phyloP scores from a whole-genome alignment of 2,329 filamentous ascomycete genomes.

The Pestalotiopsis sp. region DNA sequence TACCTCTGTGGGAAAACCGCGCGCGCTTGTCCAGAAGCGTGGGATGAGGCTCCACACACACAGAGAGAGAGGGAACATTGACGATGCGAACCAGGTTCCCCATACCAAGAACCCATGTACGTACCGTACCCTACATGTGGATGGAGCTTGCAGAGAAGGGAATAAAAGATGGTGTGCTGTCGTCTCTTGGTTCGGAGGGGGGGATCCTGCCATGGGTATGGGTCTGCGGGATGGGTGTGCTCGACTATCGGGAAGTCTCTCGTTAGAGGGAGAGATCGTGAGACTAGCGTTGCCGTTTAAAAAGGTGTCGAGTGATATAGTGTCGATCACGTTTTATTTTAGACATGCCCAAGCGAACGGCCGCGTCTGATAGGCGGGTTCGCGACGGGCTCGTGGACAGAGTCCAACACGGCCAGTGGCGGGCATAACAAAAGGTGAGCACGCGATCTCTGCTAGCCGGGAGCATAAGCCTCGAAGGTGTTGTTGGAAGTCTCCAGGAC shows the following conservation, averaged over 20 bases:
- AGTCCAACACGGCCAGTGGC: not conserved
- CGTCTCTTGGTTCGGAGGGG: not conserved
- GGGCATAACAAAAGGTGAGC: not conserved
- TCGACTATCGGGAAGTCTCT: not conserved
- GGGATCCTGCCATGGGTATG: not conserved
- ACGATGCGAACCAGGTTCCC: conserved; percentile 7
- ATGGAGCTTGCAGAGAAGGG: not conserved
- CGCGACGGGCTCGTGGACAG: not conserved
- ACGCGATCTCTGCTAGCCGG: not conserved
- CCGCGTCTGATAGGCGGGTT: conserved; percentile 2
- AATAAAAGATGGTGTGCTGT: not conserved
- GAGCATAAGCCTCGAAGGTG: not conserved
- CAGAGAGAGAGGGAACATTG: not conserved
- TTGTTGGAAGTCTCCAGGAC: not conserved
- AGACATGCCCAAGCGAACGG: not conserved
- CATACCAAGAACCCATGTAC: conserved; percentile 1
- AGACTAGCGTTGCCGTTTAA: not conserved
- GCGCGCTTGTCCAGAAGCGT: conserved; percentile 15
- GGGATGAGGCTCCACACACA: conserved; percentile 10
- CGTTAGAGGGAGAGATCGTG: not conserved
- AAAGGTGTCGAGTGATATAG: not conserved
- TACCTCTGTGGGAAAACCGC: conserved; percentile 1
- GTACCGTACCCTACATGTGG: not conserved
- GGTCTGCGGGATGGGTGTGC: not conserved
- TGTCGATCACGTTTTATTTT: conserved; percentile 8